Conservation (phyloP, 305 asterid species). For the Fraxinus angustifolia region DNA sequence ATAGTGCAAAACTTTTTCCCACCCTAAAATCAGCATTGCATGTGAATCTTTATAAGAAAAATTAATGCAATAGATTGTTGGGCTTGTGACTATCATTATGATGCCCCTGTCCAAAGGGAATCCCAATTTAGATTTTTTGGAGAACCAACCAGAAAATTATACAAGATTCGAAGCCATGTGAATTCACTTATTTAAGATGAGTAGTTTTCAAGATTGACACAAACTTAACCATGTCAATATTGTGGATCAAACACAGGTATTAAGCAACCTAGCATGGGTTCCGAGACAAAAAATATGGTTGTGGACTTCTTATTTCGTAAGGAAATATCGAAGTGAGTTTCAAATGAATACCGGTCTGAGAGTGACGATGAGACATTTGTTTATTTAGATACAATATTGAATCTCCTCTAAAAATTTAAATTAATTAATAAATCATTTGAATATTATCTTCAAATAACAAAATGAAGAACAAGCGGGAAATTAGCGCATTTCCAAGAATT, state of each 20-base stretch:
- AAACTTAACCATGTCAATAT: background rate
- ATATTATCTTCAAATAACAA: background rate
- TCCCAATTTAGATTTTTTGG: background rate
- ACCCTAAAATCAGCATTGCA: constrained; percentile 1
- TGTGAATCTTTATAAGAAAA: background rate
- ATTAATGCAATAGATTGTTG: background rate
- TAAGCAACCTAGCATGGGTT: background rate
- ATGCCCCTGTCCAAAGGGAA: background rate
- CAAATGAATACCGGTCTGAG: background rate
- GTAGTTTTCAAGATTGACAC: background rate
- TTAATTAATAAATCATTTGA: too few relatives aligned
- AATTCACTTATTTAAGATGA: background rate
- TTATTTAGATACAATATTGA: background rate
- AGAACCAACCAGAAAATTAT: background rate
- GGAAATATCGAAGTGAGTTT: background rate
- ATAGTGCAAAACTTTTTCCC: background rate
- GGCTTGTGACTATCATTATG: background rate
- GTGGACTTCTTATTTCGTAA: background rate
- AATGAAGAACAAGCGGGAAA: background rate
- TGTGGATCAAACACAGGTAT: background rate
- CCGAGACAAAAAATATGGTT: background rate
- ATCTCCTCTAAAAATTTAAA: background rate
- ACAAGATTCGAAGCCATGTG: background rate
- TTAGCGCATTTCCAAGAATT: background rate
- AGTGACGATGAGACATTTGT: too few relatives aligned